A percentile compares a stretch with the other conserved stretches of the same genome.
Conservation (phyloP, 345 rosid genomes). For the Gynandropsis gynandra region DNA sequence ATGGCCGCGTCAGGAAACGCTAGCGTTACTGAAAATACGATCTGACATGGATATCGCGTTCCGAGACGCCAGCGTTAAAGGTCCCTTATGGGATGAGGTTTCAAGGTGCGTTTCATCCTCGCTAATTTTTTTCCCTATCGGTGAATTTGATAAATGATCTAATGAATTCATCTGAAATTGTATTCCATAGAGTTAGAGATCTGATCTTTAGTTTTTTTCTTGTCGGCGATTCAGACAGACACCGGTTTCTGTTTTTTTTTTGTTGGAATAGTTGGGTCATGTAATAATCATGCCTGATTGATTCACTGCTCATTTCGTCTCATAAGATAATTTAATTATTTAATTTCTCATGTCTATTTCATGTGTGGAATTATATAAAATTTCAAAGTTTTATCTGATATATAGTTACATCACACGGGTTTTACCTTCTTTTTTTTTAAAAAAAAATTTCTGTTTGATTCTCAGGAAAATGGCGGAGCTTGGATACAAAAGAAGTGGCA, state of each 20-base stretch:
- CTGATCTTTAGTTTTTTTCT: no score
- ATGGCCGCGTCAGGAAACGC: conserved; percentile 81
- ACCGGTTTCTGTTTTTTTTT: background rate
- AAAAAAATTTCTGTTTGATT: background rate
- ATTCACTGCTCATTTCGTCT: conserved; percentile 15
- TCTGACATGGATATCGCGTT: conserved; percentile 76
- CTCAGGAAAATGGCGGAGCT: conserved; percentile 67
- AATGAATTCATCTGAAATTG: background rate
- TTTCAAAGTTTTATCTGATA: no score
- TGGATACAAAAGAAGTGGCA: conserved; percentile 66
- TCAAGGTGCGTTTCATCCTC: conserved; percentile 49
- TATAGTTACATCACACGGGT: background rate
- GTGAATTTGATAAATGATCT: background rate
- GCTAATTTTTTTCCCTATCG: background rate
- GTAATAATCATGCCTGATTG: conserved; percentile 24
- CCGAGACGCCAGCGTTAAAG: conserved; percentile 57
- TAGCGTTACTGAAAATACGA: conserved; percentile 71
- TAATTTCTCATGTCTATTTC: no score
- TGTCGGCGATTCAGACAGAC: conserved; percentile 8
- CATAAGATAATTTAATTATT: background rate
- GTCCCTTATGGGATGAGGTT: conserved; percentile 84
- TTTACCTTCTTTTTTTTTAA: background rate
- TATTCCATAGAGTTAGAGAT: conserved; percentile 16
- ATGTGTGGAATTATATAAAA: no score
- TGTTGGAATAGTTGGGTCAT: conserved; percentile 13